Evolutionary conservation across 129 eudicot species (phyloP).

Genomic region (carrot (Daucus carota)): DH1_v3.0 NC_030385.2:35891501-35892000

Average conservation of each 20-base stretch:
- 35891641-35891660: conserved; percentile 69
- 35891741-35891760: conserved; percentile 86
- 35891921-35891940: conserved; percentile 62
- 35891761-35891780: conserved; percentile 81
- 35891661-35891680: conserved; percentile 97
- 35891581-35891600: conserved; percentile 99
- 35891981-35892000: too few species aligned
- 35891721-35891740: conserved; percentile 79
- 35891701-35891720: conserved; percentile 76
- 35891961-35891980: conserved; percentile 57
- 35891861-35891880: conserved; percentile 97
- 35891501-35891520: conserved; percentile 93
- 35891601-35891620: conserved; percentile 98
- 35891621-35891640: conserved; percentile 95
- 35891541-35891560: conserved; percentile 80
- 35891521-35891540: conserved; percentile 90
- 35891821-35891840: conserved; percentile 91
- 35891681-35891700: conserved; percentile 87
- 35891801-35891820: conserved; percentile 92
- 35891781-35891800: conserved; percentile 89
- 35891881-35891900: conserved; percentile 66
- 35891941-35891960: conserved; percentile 99
- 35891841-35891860: conserved; percentile 97
- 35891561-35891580: conserved; percentile 93
- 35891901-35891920: conserved; percentile 45